These are phyloP conservation scores for Claviceps citrina DNA, from an alignment of 2,329 filamentous ascomycete genomes.

Conservation along the genomic window DNA sequence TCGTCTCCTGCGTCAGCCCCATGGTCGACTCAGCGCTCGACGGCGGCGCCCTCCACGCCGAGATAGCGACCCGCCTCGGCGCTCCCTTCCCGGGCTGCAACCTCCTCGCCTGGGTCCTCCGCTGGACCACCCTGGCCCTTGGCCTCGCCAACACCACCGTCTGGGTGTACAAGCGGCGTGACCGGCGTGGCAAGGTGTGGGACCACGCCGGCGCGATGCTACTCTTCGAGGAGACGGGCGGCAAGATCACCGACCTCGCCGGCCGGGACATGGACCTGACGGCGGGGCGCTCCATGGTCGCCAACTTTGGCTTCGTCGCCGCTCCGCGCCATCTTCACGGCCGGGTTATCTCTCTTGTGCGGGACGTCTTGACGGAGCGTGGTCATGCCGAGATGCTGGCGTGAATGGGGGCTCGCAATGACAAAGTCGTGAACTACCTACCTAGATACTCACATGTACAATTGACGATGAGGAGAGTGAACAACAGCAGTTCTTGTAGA, in stretches of 20 bases:
- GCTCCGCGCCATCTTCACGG: conserved; percentile 30
- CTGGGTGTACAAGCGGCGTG: conserved; percentile 36
- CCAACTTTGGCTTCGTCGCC: conserved; percentile 42
- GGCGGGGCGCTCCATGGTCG: conserved; percentile 31
- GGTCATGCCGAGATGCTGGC: conserved; percentile 12
- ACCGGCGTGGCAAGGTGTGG: conserved; percentile 38
- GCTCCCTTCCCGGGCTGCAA: conserved; percentile 32
- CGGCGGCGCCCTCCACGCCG: conserved; percentile 30
- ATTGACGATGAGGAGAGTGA: too few relatives aligned
- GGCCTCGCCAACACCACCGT: conserved; percentile 38
- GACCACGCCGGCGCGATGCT: conserved; percentile 46
- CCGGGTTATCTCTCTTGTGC: conserved; percentile 28
- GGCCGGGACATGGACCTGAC: conserved; percentile 35
- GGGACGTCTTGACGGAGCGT: conserved; percentile 48
- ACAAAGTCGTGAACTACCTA: too few relatives aligned
- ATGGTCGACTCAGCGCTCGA: conserved; percentile 32
- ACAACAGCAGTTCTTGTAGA: too few relatives aligned
- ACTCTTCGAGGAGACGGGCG: conserved; percentile 41
- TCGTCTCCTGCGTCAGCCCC: conserved; percentile 33
- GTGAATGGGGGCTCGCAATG: background rate
- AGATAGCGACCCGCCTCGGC: conserved; percentile 26
- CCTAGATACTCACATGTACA: too few relatives aligned
- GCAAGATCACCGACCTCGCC: conserved; percentile 37
- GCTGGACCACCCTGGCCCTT: conserved; percentile 37
- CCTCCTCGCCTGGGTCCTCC: conserved; percentile 41